Evolutionary conservation across 441 rosid genomes (phyloP).

Genomic region (Syzygium syzygioides): DNA sequence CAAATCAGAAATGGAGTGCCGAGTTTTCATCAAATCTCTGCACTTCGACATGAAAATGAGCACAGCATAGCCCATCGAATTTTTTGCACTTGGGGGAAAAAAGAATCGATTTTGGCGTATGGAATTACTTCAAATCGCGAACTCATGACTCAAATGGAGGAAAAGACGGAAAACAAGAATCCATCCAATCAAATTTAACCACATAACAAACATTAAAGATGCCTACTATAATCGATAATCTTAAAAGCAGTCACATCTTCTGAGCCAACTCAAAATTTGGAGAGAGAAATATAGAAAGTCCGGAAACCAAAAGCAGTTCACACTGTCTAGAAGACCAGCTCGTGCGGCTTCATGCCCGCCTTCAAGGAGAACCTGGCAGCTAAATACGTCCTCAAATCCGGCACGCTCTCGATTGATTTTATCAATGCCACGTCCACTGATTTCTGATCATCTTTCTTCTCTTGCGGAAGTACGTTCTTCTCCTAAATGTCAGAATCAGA

Average conservation of each 20-base stretch:
- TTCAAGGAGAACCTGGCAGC: conserved; percentile 20
- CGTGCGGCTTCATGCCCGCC: conserved; percentile 22
- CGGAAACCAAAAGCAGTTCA: neutral
- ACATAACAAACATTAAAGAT: neutral
- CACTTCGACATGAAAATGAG: neutral
- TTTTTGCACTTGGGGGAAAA: neutral
- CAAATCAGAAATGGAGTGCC: neutral
- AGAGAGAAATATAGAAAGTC: neutral
- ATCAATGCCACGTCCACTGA: conserved; percentile 8
- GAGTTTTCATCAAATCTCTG: neutral
- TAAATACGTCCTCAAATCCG: conserved; percentile 14
- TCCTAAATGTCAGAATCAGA: neutral
- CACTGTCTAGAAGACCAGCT: conserved; percentile 11
- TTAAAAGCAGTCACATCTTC: neutral
- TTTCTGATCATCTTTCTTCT: conserved; percentile 22
- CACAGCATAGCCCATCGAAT: neutral
- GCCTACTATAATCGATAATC: neutral
- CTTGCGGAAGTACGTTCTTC: conserved; percentile 14
- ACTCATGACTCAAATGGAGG: neutral
- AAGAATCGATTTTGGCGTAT: neutral
- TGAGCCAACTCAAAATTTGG: neutral
- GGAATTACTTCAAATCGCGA: neutral
- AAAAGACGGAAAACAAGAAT: neutral
- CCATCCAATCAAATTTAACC: neutral
- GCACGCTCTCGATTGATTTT: conserved; percentile 12